Evolutionary conservation across 2,329 filamentous ascomycete species (phyloP).

Genomic region (Ophiocordyceps sinensis): DNA sequence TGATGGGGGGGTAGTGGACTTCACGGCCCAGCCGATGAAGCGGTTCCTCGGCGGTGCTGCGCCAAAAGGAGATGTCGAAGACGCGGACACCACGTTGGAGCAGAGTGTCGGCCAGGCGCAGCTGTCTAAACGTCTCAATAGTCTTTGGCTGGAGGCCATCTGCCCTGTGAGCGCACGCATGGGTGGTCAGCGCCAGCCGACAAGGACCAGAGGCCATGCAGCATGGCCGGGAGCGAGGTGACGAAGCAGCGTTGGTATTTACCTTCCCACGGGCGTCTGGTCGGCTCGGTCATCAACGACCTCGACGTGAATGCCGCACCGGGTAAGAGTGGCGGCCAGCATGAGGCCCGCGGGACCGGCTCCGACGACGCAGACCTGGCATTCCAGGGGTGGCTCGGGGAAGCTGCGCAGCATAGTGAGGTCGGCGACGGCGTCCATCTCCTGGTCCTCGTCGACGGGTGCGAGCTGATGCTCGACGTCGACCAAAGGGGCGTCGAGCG

Average conservation of each 20-base stretch:
- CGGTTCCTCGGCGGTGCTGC: slow-evolving; percentile 32
- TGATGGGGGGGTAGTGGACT: slow-evolving; percentile 51
- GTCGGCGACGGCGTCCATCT: slow-evolving; percentile 25
- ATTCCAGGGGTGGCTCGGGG: slow-evolving; percentile 29
- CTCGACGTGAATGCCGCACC: slow-evolving; percentile 50
- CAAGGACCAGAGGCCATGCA: background rate
- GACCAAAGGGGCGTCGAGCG: background rate
- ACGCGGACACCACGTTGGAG: slow-evolving; percentile 53
- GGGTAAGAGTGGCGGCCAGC: slow-evolving; percentile 39
- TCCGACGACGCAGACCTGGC: slow-evolving; percentile 37
- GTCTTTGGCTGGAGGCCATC: slow-evolving; percentile 67
- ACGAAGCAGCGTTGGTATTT: slow-evolving; percentile 5
- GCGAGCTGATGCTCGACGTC: slow-evolving; percentile 7
- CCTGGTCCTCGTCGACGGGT: slow-evolving; percentile 10
- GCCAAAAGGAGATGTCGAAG: slow-evolving; percentile 65
- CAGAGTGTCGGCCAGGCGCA: slow-evolving; percentile 55
- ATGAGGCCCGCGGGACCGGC: slow-evolving; percentile 42
- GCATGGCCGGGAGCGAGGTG: background rate
- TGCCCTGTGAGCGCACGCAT: slow-evolving; percentile 27
- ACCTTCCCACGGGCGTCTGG: slow-evolving; percentile 50
- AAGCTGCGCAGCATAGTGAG: slow-evolving; percentile 34
- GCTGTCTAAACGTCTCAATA: slow-evolving; percentile 62
- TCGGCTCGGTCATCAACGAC: slow-evolving; percentile 56
- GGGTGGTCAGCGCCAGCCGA: slow-evolving; percentile 1
- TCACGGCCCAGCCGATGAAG: slow-evolving; percentile 50